phyloP scores from a whole-genome alignment of 306 rosid genomes.

The Carpinus fangiana region DNA sequence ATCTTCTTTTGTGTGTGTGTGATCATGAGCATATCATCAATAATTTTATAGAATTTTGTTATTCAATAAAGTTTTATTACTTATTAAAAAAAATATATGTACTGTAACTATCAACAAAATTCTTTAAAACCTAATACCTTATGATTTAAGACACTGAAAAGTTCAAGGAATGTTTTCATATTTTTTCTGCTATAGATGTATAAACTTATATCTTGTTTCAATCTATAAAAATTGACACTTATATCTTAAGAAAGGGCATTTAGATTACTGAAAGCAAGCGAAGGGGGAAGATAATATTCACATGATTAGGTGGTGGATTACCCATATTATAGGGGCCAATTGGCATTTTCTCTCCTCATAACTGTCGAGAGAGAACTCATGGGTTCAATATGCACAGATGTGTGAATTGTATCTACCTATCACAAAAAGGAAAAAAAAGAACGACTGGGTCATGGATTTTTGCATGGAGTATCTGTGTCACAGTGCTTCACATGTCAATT shows the following conservation, averaged over 20 bases:
- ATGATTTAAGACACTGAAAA: background rate
- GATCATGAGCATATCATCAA: background rate
- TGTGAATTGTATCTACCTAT: background rate
- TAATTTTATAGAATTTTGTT: too few relatives aligned
- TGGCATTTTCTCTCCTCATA: background rate
- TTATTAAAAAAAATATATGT: too few relatives aligned
- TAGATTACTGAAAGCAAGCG: background rate
- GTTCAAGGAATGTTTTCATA: background rate
- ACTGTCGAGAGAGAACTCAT: background rate
- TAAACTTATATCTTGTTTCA: background rate
- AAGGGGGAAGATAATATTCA: background rate
- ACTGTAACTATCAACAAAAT: background rate
- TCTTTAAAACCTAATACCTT: background rate
- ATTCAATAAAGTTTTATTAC: too few relatives aligned
- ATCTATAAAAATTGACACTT: background rate
- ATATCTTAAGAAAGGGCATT: background rate
- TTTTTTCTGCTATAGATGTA: background rate
- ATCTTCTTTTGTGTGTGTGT: background rate
- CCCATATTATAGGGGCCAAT: background rate
- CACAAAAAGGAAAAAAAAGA: background rate
- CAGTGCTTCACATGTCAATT: background rate
- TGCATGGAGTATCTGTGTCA: background rate
- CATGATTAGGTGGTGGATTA: background rate
- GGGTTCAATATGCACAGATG: background rate
- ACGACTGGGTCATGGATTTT: background rate